Conservation (phyloP, 257 asterid genomes). For the Jacaranda copaia region DNA sequence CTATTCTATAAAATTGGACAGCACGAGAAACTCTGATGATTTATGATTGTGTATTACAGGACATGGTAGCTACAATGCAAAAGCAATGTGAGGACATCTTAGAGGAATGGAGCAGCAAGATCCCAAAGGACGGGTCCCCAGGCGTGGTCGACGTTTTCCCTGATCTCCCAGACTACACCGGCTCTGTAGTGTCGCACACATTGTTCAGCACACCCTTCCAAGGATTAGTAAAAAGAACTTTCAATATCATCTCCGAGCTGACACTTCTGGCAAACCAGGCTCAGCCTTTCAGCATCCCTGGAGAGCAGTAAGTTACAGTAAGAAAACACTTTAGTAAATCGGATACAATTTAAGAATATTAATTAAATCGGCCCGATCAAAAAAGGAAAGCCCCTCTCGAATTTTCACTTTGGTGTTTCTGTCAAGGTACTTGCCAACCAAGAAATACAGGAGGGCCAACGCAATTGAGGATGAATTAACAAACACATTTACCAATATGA, state of each 20-base stretch:
- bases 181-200: slow-evolving; percentile 23
- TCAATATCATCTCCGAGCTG: slow-evolving; percentile 27
- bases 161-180: slow-evolving; percentile 31
- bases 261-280: slow-evolving; percentile 34
- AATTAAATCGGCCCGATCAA: neutral
- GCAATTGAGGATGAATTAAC: slow-evolving; percentile 35
- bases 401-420: neutral
- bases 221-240: slow-evolving; percentile 21
- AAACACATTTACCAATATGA: slow-evolving; percentile 29
- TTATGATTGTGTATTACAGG: neutral
- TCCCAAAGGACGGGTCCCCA: slow-evolving; percentile 24
- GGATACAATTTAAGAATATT: neutral
- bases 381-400: neutral
- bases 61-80: slow-evolving; percentile 30
- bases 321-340: neutral
- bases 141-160: slow-evolving; percentile 25
- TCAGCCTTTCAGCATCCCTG: slow-evolving; percentile 38
- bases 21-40: neutral
- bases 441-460: slow-evolving; percentile 32
- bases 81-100: neutral
- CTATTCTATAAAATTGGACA: no score
- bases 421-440: slow-evolving; percentile 32
- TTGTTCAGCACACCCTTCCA: slow-evolving; percentile 28
- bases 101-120: slow-evolving; percentile 22
- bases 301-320: slow-evolving; percentile 29